Evolutionary conservation across 1,284 basidiomycete species (phyloP), one percentile per base, ranked within the genome.

Genomic region (Coriolopsis trogii): DNA sequence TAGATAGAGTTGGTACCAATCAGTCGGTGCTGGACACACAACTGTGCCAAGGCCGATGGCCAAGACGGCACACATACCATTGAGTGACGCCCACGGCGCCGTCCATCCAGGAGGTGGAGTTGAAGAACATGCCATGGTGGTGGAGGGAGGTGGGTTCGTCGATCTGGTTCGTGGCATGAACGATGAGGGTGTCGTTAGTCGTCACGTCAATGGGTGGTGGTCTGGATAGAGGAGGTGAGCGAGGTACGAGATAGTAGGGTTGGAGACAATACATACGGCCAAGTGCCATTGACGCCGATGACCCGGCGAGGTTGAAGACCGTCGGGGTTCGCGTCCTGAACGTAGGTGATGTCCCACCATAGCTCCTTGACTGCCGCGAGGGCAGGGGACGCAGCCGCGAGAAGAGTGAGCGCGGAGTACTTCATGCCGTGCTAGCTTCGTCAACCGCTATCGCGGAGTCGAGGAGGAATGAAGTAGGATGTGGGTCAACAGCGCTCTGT

Each of bases 121-220:
- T 95, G 76, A 96, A 95, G 73, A 85, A 93, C 89, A 95, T 93
- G 59, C 95, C 95, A 73, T 98, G 93, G 62, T 93, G 87, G 68
- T 95, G 93, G 18, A 93, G 73, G 4, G 87, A 80, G 0, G 82
- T 76, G 2, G 82, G 74, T 23, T 73, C 66, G 41, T 87, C 82
- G 42, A 95, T 72, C 1, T 79, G 81, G 70, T 95, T 95, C 46
- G 73, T 73, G 4, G 85, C 82, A 67, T 97, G 93, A 0, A 97
- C 76, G 23, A 87, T 59, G 29, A 95, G 75, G 0, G 79, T 81
- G 68, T 97, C 93, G 20, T 79, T 81, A 13, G 81, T 79, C 57
- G 78, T 79, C n/a, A 93, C 80, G 42, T 85, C 79, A 54, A 95
- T 72, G 0, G 91, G 84, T 4, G 93, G 93, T 2, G 91, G 92